These are phyloP conservation scores for Cerrena zonata DNA, from an alignment of 1,284 basidiomycete species.

Conservation along the genomic window DNA sequence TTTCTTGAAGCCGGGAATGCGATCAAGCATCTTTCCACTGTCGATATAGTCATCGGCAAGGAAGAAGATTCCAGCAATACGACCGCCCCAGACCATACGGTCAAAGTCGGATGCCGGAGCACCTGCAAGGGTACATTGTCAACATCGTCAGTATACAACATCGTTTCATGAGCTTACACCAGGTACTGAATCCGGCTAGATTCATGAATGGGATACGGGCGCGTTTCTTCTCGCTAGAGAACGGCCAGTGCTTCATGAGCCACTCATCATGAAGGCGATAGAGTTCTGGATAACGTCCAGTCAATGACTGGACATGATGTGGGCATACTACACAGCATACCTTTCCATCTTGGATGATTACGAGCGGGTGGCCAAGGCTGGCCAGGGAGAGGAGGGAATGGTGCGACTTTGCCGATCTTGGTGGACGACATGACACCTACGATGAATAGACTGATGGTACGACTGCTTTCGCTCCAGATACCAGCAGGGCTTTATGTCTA, in stretches of 20 bases:
- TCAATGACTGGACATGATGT: not conserved
- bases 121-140: not conserved
- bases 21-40: slow-evolving; percentile 10
- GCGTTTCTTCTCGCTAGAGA: slow-evolving; percentile 8
- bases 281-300: not conserved
- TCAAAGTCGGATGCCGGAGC: slow-evolving; percentile 9
- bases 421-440: slow-evolving; percentile 3
- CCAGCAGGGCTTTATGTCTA: not conserved
- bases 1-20: slow-evolving; percentile 10
- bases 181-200: slow-evolving; percentile 8
- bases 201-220: slow-evolving; percentile 9
- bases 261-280: slow-evolving; percentile 9
- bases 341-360: slow-evolving; percentile 9
- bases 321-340: not conserved
- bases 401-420: slow-evolving; percentile 7
- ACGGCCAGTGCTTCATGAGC: slow-evolving; percentile 8
- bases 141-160: not conserved
- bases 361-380: slow-evolving; percentile 8
- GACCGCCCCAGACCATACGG: slow-evolving; percentile 10
- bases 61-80: slow-evolving; percentile 10
- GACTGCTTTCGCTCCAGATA: not conserved
- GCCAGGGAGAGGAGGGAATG: slow-evolving; percentile 6
- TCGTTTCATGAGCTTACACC: slow-evolving; percentile 4
- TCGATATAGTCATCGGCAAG: slow-evolving; percentile 9
- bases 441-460: not conserved